phyloP scores from a whole-genome alignment of 495 filamentous ascomycete species.

The Bathelium albidoporum region DNA sequence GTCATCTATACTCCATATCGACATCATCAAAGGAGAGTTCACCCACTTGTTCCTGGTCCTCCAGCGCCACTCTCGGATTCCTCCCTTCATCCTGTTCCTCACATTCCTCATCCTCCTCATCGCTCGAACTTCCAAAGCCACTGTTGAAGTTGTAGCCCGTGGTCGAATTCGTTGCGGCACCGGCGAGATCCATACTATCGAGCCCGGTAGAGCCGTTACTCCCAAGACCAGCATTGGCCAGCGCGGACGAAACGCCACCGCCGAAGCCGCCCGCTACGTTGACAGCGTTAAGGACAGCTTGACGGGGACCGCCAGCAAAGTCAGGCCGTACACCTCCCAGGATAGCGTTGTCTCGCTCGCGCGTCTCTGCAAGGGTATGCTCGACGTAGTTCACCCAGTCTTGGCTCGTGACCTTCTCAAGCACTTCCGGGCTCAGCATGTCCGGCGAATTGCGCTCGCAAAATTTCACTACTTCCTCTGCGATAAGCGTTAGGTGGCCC shows the following conservation, averaged over 20 bases:
- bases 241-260: conserved; percentile 49
- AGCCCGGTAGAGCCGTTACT: conserved; percentile 47
- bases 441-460: conserved; percentile 89
- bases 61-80: conserved; percentile 18
- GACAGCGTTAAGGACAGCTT: conserved; percentile 53
- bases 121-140: conserved; percentile 91
- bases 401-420: conserved; percentile 76
- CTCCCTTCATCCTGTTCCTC: conserved; percentile 66
- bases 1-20: conserved; percentile 39
- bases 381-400: conserved; percentile 96
- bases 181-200: conserved; percentile 67
- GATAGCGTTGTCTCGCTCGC: conserved; percentile 95
- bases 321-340: conserved; percentile 94
- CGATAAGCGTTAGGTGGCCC: conserved; percentile 95
- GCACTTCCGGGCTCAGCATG: conserved; percentile 67
- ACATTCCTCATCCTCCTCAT: conserved; percentile 94
- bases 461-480: conserved; percentile 98
- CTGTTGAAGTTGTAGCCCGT: conserved; percentile 60
- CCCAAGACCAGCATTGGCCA: conserved; percentile 66
- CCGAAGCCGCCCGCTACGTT: conserved; percentile 51
- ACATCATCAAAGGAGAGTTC: conserved; percentile 47
- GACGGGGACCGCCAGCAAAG: conserved; percentile 59
- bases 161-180: conserved; percentile 51
- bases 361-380: conserved; percentile 81
- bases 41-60: conserved; percentile 57